Conservation (phyloP, 495 filamentous ascomycete genomes). For the Penicillium ucsense region DNA sequence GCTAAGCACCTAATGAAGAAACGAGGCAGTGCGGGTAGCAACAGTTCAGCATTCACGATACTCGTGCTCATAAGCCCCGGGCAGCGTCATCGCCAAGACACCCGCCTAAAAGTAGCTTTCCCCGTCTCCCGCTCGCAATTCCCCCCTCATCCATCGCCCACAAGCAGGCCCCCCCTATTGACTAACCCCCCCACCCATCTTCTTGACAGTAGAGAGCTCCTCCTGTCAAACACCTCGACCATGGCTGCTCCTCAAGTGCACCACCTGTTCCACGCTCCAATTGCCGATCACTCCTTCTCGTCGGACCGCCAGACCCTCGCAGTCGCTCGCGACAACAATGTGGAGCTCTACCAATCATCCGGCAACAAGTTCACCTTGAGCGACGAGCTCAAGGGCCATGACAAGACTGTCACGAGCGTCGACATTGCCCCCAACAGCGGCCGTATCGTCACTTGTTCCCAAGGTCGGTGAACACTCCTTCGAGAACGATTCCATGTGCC, state of each 20-base stretch:
- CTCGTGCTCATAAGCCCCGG: background rate
- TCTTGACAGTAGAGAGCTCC: conserved; percentile 97
- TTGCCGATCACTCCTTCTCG: conserved; percentile 96
- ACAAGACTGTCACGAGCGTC: conserved; percentile 91
- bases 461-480: conserved; percentile 46
- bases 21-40: too few relatives aligned
- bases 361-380: conserved; percentile 72
- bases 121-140: background rate
- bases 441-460: conserved; percentile 93
- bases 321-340: conserved; percentile 79
- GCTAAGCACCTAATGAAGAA: too few relatives aligned
- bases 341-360: conserved; percentile 74
- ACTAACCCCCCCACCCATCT: conserved; percentile 1
- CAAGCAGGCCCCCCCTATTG: background rate
- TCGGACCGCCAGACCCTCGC: conserved; percentile 82
- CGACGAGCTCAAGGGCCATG: conserved; percentile 90
- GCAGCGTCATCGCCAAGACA: conserved; percentile 15
- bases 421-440: conserved; percentile 88
- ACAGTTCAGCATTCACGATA: too few relatives aligned
- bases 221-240: conserved; percentile 64
- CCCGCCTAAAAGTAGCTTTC: background rate
- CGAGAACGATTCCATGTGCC: background rate
- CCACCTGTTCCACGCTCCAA: conserved; percentile 92
- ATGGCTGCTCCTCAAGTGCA: conserved; percentile 88
- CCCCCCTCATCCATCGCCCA: conserved; percentile 1